Evolutionary conservation across 768 basidiomycete genomes (phyloP).

Genomic region (Lepiota venenata): DNA sequence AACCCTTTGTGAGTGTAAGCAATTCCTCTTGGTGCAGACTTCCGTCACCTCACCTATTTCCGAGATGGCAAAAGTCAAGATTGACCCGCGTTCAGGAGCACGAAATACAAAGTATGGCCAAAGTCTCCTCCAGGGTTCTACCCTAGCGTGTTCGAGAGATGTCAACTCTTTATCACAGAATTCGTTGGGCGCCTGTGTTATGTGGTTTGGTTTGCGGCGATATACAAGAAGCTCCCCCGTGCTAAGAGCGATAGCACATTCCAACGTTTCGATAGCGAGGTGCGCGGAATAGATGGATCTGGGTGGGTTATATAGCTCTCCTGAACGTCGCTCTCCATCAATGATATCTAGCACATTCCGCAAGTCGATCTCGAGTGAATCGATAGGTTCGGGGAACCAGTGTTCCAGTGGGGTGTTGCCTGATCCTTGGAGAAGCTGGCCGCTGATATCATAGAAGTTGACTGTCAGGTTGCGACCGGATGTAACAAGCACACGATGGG

Average conservation of each 20-base stretch:
- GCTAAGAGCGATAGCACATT: constrained; percentile 49
- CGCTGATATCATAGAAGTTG: constrained; percentile 73
- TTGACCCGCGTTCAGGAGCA: constrained; percentile 30
- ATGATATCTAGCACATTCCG: constrained; percentile 30
- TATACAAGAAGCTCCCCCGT: constrained; percentile 60
- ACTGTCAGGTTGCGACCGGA: constrained; percentile 61
- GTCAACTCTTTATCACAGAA: constrained; percentile 48
- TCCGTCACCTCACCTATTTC: constrained; percentile 57
- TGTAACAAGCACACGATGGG: constrained; percentile 62
- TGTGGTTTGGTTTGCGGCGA: constrained; percentile 23
- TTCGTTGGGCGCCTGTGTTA: constrained; percentile 13
- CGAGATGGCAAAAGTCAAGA: constrained; percentile 58
- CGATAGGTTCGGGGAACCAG: constrained; percentile 63
- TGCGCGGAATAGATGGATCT: constrained; percentile 40
- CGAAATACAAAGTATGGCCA: constrained; percentile 60
- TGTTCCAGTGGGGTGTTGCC: constrained; percentile 46
- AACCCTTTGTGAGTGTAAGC: constrained; percentile 51
- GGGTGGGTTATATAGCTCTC: background rate
- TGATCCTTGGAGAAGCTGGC: constrained; percentile 48
- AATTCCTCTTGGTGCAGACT: background rate
- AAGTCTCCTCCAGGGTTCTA: constrained; percentile 40
- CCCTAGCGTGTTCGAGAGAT: constrained; percentile 46
- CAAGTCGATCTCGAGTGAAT: constrained; percentile 59
- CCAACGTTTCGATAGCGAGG: constrained; percentile 53
- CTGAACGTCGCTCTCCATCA: background rate